Percentiles rank a stretch among this genome's conserved stretches.
Evolutionary conservation across 2,329 filamentous ascomycete species (phyloP).

Genomic region (Lasiodiplodia gonubiensis): DNA sequence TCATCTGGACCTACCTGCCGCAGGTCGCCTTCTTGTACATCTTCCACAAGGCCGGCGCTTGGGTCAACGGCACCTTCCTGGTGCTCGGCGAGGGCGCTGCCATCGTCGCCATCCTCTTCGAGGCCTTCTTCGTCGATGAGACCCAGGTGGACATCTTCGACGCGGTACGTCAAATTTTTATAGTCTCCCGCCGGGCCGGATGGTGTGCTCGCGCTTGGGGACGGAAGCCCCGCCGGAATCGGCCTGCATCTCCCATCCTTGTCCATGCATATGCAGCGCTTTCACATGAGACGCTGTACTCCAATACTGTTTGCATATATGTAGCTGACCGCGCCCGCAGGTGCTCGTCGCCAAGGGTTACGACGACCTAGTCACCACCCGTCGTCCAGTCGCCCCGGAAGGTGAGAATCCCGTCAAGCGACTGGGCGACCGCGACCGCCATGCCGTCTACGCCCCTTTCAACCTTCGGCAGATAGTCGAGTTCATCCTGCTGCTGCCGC

Average conservation of each 20-base stretch:
- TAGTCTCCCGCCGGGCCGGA: not conserved
- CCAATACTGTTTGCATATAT: too few relatives aligned
- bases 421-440: slow-evolving; percentile 79
- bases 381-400: slow-evolving; percentile 68
- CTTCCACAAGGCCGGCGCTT: slow-evolving; percentile 83
- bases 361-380: slow-evolving; percentile 56
- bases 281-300: too few relatives aligned
- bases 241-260: not conserved
- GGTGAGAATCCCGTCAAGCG: slow-evolving; percentile 75
- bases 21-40: slow-evolving; percentile 88
- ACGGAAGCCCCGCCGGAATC: not conserved
- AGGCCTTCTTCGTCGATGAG: slow-evolving; percentile 67
- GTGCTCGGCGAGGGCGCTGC: slow-evolving; percentile 73
- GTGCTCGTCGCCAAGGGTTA: slow-evolving; percentile 78
- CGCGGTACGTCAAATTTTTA: slow-evolving; percentile 54
- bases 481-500: slow-evolving; percentile 68
- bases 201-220: slow-evolving; percentile 23
- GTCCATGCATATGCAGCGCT: not conserved
- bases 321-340: slow-evolving; percentile 41
- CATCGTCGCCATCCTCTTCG: slow-evolving; percentile 63
- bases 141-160: slow-evolving; percentile 83
- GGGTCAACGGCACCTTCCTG: slow-evolving; percentile 84
- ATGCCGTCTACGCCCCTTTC: slow-evolving; percentile 84
- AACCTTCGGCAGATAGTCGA: slow-evolving; percentile 89
- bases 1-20: slow-evolving; percentile 85